A percentile compares a stretch with the other conserved stretches of the same genome.
Conservation (phyloP, 345 rosid species). For the Citrus maxima region DNA sequence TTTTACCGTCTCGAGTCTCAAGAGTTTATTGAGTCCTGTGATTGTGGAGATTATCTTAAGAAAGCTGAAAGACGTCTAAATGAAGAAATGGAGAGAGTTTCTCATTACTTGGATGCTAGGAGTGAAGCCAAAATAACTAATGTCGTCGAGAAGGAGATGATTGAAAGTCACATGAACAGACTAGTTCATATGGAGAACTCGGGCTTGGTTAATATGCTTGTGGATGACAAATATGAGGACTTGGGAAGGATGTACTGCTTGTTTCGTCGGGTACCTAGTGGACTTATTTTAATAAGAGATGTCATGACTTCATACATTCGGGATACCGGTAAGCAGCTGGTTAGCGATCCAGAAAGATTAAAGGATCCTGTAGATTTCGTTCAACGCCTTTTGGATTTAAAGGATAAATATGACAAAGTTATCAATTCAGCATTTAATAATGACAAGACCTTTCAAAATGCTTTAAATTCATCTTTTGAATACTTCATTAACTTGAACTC, state of each 20-base stretch:
- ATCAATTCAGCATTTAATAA: conserved; percentile 52
- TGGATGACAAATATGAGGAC: conserved; percentile 64
- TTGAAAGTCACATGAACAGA: conserved; percentile 63
- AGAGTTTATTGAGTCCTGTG: conserved; percentile 57
- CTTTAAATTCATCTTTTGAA: conserved; percentile 65
- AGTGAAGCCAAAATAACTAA: conserved; percentile 63
- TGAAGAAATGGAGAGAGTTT: conserved; percentile 74
- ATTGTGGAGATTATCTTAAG: conserved; percentile 70
- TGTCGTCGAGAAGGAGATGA: conserved; percentile 73
- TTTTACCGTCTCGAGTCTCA: conserved; percentile 64
- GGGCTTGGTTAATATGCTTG: conserved; percentile 68
- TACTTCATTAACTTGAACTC: conserved; percentile 62
- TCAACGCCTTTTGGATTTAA: conserved; percentile 62
- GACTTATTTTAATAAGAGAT: conserved; percentile 47
- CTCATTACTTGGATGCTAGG: conserved; percentile 60
- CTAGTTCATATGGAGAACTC: conserved; percentile 73
- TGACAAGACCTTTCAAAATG: conserved; percentile 73
- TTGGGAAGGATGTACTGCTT: conserved; percentile 62
- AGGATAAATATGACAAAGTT: conserved; percentile 61
- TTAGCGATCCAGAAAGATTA: conserved; percentile 56
- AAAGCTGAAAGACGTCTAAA: conserved; percentile 67
- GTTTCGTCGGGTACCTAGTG: conserved; percentile 53
- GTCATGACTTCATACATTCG: conserved; percentile 67
- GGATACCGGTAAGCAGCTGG: conserved; percentile 66
- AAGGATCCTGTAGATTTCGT: conserved; percentile 79